These are phyloP conservation scores for Bremia lactucae DNA, from an alignment of 352 stramenopile genomes.

Conservation along the genomic window DNA sequence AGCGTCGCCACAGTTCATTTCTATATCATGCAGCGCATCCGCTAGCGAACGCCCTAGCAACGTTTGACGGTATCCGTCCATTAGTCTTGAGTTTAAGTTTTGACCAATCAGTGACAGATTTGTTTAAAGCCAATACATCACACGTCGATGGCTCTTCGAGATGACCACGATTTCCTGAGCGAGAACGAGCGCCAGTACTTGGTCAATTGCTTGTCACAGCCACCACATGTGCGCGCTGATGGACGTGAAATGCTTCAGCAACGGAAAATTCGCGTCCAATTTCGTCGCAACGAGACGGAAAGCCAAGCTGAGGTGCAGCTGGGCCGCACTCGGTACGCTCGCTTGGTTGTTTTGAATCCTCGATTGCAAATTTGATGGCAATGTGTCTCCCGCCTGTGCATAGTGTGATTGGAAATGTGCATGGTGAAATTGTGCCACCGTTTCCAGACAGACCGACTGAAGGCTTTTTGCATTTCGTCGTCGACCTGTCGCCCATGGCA, in stretches of 20 bases:
- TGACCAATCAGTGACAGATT: constrained; percentile 12
- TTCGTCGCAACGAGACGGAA: constrained; percentile 60
- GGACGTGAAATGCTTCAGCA: constrained; percentile 73
- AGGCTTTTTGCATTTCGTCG: constrained; percentile 78
- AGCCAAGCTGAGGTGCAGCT: constrained; percentile 75
- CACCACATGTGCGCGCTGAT: constrained; percentile 55
- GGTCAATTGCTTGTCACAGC: constrained; percentile 43
- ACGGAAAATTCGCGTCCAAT: constrained; percentile 76
- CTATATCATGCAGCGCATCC: constrained; percentile 48
- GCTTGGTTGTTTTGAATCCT: background rate
- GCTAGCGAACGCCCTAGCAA: constrained; percentile 49
- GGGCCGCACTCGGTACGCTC: constrained; percentile 54
- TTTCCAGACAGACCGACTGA: constrained; percentile 82
- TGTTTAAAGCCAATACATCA: background rate
- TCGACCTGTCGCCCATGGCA: constrained; percentile 78
- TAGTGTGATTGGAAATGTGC: constrained; percentile 73
- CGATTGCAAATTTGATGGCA: background rate
- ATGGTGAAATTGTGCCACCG: constrained; percentile 75
- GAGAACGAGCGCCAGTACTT: constrained; percentile 78
- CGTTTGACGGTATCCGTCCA: constrained; percentile 58
- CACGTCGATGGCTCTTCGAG: constrained; percentile 32
- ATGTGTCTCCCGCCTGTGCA: background rate
- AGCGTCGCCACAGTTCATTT: constrained; percentile 7
- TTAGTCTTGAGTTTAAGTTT: constrained; percentile 7
- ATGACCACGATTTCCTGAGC: constrained; percentile 68